Conservation (phyloP, 2,329 filamentous ascomycete species). For the Aplosporella prunicola region DNA sequence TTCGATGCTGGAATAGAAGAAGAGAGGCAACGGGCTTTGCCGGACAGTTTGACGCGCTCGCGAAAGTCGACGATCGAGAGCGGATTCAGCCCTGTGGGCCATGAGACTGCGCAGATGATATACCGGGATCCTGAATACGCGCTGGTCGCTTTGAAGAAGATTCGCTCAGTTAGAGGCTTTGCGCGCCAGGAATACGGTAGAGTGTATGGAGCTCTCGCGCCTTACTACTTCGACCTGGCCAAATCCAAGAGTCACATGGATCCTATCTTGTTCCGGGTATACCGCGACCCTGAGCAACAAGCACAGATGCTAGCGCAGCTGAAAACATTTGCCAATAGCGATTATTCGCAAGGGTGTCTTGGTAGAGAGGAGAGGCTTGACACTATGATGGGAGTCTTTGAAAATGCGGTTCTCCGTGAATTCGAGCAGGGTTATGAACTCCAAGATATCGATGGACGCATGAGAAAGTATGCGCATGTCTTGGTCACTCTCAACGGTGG, state of each 20-base stretch:
- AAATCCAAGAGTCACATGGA: slow-evolving; percentile 65
- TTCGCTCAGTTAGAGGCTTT: slow-evolving; percentile 70
- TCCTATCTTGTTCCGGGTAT: slow-evolving; percentile 75
- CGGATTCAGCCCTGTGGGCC: slow-evolving; percentile 69
- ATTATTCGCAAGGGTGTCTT: slow-evolving; percentile 66
- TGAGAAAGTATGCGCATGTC: slow-evolving; percentile 84
- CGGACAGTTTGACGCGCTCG: slow-evolving; percentile 12
- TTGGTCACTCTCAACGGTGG: slow-evolving; percentile 75
- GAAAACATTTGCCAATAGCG: slow-evolving; percentile 66
- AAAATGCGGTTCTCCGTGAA: slow-evolving; percentile 80
- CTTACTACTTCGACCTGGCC: slow-evolving; percentile 78
- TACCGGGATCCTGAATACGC: slow-evolving; percentile 51
- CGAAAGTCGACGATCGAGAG: slow-evolving; percentile 41
- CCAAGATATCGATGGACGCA: slow-evolving; percentile 78
- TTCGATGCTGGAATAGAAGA: slow-evolving; percentile 67
- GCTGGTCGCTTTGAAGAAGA: slow-evolving; percentile 59
- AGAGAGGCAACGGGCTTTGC: slow-evolving; percentile 41
- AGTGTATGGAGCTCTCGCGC: slow-evolving; percentile 77
- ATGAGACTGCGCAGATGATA: slow-evolving; percentile 12
- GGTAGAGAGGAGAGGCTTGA: slow-evolving; percentile 63
- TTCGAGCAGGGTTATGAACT: slow-evolving; percentile 88
- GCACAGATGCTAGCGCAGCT: slow-evolving; percentile 82
- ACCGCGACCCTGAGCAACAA: slow-evolving; percentile 80
- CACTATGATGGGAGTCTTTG: slow-evolving; percentile 72
- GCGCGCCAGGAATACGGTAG: slow-evolving; percentile 87